These are phyloP conservation scores for Boletellus sp. DNA, from an alignment of 768 basidiomycete genomes.

Conservation along the genomic window DNA sequence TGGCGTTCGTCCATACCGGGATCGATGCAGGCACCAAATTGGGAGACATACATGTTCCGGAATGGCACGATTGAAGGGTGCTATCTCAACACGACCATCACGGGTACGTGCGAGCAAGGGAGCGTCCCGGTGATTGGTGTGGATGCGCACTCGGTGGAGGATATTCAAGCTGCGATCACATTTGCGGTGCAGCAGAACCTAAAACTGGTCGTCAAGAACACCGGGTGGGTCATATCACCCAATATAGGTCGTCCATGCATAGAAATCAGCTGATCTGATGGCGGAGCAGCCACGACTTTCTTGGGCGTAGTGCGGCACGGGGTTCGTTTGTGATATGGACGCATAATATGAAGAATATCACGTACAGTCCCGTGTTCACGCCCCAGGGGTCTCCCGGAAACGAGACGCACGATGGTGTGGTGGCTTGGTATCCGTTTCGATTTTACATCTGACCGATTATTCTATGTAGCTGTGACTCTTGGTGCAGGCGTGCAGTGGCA, in stretches of 20 bases:
- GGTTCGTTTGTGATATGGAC: conserved; percentile 42
- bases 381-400: conserved; percentile 31
- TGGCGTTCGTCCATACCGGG: conserved; percentile 43
- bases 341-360: conserved; percentile 40
- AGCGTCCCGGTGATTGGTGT: conserved; percentile 25
- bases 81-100: conserved; percentile 32
- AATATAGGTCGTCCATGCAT: too few species aligned
- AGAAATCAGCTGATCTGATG: too few species aligned
- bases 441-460: conserved; percentile 11
- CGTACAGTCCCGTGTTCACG: conserved; percentile 27
- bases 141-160: conserved; percentile 19
- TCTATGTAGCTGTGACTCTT: not conserved
- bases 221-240: too few species aligned
- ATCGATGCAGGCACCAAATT: conserved; percentile 35
- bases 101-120: conserved; percentile 21
- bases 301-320: conserved; percentile 39
- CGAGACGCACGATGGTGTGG: conserved; percentile 23
- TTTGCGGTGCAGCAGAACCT: conserved; percentile 14
- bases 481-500: not conserved
- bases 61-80: conserved; percentile 44
- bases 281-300: conserved; percentile 34
- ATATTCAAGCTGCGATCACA: conserved; percentile 24
- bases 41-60: conserved; percentile 32
- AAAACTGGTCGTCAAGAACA: too few species aligned
- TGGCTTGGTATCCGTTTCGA: not conserved